These are phyloP conservation scores for Coriolopsis trogii DNA, from an alignment of 1,284 basidiomycete genomes.

Conservation along the genomic window DNA sequence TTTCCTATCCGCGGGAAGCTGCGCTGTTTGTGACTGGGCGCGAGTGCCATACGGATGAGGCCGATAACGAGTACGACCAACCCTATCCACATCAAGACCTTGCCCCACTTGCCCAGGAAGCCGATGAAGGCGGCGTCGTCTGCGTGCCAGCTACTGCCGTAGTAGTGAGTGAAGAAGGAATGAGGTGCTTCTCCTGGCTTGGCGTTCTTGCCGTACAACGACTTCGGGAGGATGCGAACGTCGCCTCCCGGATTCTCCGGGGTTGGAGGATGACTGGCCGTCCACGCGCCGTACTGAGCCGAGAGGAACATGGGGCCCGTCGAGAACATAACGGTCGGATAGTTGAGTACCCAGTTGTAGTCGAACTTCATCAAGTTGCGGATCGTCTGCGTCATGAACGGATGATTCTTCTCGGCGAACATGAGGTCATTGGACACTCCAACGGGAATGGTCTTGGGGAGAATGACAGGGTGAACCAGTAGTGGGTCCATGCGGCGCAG, in stretches of 20 bases:
- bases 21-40: slow-evolving; percentile 52
- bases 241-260: slow-evolving; percentile 57
- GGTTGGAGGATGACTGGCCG: slow-evolving; percentile 70
- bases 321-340: slow-evolving; percentile 99
- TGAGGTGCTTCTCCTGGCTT: slow-evolving; percentile 83
- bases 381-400: slow-evolving; percentile 93
- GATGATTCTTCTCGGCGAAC: slow-evolving; percentile 84
- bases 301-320: slow-evolving; percentile 96
- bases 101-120: slow-evolving; percentile 88
- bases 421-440: slow-evolving; percentile 98
- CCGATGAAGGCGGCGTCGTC: slow-evolving; percentile 94
- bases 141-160: slow-evolving; percentile 96
- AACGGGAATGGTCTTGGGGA: slow-evolving; percentile 95
- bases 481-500: slow-evolving; percentile 88
- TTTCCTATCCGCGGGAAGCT: slow-evolving; percentile 66
- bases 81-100: slow-evolving; percentile 83
- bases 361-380: slow-evolving; percentile 93
- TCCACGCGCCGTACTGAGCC: slow-evolving; percentile 84
- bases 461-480: slow-evolving; percentile 85
- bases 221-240: slow-evolving; percentile 90
- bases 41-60: slow-evolving; percentile 59
- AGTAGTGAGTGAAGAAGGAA: slow-evolving; percentile 94
- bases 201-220: slow-evolving; percentile 96
- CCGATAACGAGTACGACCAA: slow-evolving; percentile 72
- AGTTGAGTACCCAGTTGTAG: slow-evolving; percentile 92